Conservation (phyloP, 2,329 filamentous ascomycete species). For the Curvularia hawaiiensis region DNA sequence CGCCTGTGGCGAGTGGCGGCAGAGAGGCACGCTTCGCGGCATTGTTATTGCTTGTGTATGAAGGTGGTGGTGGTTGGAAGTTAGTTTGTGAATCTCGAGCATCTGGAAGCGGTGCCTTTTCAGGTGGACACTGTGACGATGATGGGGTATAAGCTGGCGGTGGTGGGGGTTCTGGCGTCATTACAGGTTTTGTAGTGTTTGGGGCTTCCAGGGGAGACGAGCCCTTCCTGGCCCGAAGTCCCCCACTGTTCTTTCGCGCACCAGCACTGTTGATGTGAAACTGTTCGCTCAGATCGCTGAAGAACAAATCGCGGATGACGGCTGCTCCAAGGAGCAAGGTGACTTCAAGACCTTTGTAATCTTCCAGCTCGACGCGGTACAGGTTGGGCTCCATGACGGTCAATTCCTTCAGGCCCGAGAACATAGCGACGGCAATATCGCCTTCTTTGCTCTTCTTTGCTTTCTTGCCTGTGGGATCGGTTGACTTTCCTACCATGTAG, state of each 20-base stretch:
- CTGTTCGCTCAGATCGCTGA: constrained; percentile 68
- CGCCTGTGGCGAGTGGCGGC: constrained; percentile 34
- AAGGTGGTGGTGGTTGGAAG: constrained; percentile 24
- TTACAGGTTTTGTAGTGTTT: constrained; percentile 37
- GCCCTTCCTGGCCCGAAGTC: constrained; percentile 41
- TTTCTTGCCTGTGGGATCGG: constrained; percentile 67
- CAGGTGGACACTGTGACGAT: constrained; percentile 28
- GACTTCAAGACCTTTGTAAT: constrained; percentile 90
- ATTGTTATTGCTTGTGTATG: constrained; percentile 17
- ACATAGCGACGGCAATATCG: constrained; percentile 92
- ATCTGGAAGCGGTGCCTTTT: constrained; percentile 26
- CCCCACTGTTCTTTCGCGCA: constrained; percentile 45
- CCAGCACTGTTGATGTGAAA: constrained; percentile 72
- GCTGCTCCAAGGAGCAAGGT: constrained; percentile 68
- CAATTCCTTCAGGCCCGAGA: constrained; percentile 71
- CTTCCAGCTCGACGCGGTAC: constrained; percentile 87
- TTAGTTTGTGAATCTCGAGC: constrained; percentile 23
- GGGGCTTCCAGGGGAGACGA: constrained; percentile 40
- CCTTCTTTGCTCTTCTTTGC: constrained; percentile 78
- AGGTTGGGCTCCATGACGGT: constrained; percentile 95
- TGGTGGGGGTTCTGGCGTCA: constrained; percentile 39
- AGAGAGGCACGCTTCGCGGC: constrained; percentile 37
- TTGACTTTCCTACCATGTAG: constrained; percentile 79
- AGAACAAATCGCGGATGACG: constrained; percentile 67
- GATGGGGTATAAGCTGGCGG: constrained; percentile 31